These are phyloP conservation scores for Stemphylium beticola DNA, from an alignment of 2,329 filamentous ascomycete species.

Conservation along the genomic window DNA sequence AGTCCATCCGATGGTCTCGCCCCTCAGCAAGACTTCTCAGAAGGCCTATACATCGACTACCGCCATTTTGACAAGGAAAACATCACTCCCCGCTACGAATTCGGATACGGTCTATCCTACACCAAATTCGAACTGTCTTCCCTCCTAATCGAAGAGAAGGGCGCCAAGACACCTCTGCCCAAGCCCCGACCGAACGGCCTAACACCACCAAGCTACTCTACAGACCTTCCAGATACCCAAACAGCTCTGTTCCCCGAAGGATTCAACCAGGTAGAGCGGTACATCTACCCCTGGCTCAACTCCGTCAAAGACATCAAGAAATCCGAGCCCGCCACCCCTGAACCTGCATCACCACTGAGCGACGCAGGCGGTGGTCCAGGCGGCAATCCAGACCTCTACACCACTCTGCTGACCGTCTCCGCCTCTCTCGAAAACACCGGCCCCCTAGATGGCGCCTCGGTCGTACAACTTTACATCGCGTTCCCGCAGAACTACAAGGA, in stretches of 20 bases:
- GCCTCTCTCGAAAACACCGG: slow-evolving; percentile 69
- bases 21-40: slow-evolving; percentile 82
- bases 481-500: slow-evolving; percentile 54
- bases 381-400: slow-evolving; percentile 71
- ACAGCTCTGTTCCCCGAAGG: slow-evolving; percentile 66
- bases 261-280: slow-evolving; percentile 69
- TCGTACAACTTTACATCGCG: slow-evolving; percentile 64
- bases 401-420: slow-evolving; percentile 58
- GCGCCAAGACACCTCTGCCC: slow-evolving; percentile 52
- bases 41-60: slow-evolving; percentile 89
- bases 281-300: slow-evolving; percentile 74
- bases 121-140: slow-evolving; percentile 71
- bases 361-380: slow-evolving; percentile 72
- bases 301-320: slow-evolving; percentile 56
- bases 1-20: slow-evolving; percentile 63
- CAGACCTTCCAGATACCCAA: slow-evolving; percentile 60
- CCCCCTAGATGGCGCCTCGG: slow-evolving; percentile 57
- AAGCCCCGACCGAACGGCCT: slow-evolving; percentile 44
- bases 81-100: slow-evolving; percentile 80
- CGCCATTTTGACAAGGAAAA: slow-evolving; percentile 81
- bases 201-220: slow-evolving; percentile 56
- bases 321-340: slow-evolving; percentile 57
- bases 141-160: slow-evolving; percentile 52
- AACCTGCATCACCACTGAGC: slow-evolving; percentile 63
- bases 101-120: slow-evolving; percentile 86